Percentiles rank a stretch among this genome's conserved stretches.
phyloP scores from a whole-genome alignment of 2,329 filamentous ascomycete species.

The Monosporascus ibericus region DNA sequence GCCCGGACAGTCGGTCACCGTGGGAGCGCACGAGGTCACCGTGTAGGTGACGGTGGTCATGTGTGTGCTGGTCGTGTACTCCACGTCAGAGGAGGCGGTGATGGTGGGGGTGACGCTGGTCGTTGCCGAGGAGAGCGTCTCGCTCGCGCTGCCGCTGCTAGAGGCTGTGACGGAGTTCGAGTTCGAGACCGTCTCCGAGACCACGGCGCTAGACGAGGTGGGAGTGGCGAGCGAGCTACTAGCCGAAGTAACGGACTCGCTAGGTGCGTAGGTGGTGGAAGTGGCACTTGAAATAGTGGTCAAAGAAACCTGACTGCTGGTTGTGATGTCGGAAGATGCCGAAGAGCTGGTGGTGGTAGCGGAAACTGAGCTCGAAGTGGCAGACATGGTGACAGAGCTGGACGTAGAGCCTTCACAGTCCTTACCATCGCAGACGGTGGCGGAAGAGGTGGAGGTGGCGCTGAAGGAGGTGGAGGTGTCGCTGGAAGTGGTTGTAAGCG shows the following conservation, averaged over 20 bases:
- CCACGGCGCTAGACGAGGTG: too few relatives aligned
- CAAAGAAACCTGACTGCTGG: neutral
- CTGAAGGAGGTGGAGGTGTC: slow-evolving; percentile 1
- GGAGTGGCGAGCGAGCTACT: neutral
- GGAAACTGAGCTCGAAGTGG: too few relatives aligned
- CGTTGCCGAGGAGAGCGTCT: neutral
- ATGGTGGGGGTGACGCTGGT: neutral
- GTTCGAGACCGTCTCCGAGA: too few relatives aligned
- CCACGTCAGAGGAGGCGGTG: slow-evolving; percentile 1
- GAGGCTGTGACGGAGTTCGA: neutral
- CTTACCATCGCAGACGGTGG: neutral
- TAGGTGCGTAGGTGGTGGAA: slow-evolving; percentile 2
- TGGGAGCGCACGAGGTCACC: slow-evolving; percentile 22
- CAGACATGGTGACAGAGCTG: neutral
- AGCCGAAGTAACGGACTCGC: neutral
- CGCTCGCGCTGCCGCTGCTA: neutral
- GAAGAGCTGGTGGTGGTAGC: neutral
- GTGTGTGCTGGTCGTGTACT: slow-evolving; percentile 22
- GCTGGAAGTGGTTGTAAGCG: neutral
- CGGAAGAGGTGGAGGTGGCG: slow-evolving; percentile 1
- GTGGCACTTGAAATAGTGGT: neutral
- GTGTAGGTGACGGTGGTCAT: slow-evolving; percentile 21
- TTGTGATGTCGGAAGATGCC: too few relatives aligned
- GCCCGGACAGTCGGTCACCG: slow-evolving; percentile 32
- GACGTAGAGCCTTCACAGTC: neutral